phyloP scores from a whole-genome alignment of 495 filamentous ascomycete species.

The Podospora comata region DNA sequence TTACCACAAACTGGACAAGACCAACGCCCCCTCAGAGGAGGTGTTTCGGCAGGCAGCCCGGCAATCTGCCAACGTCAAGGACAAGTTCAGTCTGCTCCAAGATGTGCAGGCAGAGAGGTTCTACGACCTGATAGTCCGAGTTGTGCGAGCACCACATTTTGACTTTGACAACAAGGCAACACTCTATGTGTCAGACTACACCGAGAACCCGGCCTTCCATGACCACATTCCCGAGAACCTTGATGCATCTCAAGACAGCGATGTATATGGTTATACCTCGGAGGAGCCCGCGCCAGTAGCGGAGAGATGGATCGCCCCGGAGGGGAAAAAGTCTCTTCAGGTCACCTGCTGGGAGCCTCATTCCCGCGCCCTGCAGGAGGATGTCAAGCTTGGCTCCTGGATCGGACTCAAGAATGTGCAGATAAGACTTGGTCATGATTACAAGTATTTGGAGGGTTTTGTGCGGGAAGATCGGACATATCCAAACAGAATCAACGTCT shows the following conservation, averaged over 20 bases:
- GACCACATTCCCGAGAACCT: constrained; percentile 50
- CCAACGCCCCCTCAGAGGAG: constrained; percentile 41
- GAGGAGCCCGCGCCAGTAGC: neutral
- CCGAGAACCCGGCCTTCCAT: constrained; percentile 59
- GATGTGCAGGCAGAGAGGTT: constrained; percentile 57
- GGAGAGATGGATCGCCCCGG: constrained; percentile 67
- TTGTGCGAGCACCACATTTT: constrained; percentile 61
- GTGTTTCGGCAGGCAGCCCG: constrained; percentile 44
- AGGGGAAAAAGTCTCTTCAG: constrained; percentile 68
- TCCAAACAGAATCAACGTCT: constrained; percentile 53
- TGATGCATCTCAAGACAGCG: constrained; percentile 10
- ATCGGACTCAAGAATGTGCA: constrained; percentile 69
- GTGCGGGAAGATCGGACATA: constrained; percentile 60
- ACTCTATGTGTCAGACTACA: constrained; percentile 86
- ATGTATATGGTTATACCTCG: constrained; percentile 35
- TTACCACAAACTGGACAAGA: constrained; percentile 41
- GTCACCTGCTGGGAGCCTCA: constrained; percentile 72
- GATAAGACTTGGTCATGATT: constrained; percentile 55
- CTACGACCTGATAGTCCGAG: constrained; percentile 71
- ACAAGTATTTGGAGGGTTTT: constrained; percentile 63
- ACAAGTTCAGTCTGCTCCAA: constrained; percentile 64
- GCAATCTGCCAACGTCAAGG: constrained; percentile 41
- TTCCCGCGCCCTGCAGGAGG: constrained; percentile 48
- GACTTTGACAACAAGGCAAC: constrained; percentile 49
- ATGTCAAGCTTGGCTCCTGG: constrained; percentile 58